phyloP scores from a whole-genome alignment of 1,284 basidiomycete genomes.

The Cerioporus squamosus region DNA sequence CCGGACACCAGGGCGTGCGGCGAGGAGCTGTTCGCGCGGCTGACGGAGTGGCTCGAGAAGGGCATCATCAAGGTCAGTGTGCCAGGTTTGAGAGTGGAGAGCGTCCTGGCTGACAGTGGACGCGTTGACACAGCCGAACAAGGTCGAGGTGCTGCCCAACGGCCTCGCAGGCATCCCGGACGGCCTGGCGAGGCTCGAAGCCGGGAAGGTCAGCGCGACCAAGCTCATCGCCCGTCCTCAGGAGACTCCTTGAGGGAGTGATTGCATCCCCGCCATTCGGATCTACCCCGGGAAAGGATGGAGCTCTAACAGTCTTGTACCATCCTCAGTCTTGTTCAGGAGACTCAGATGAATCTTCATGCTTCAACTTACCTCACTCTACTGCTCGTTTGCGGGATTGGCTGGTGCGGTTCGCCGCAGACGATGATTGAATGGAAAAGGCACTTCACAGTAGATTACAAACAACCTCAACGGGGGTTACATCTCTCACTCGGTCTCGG shows the following conservation, averaged over 20 bases:
- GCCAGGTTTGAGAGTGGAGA: not conserved
- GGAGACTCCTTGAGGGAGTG: slow-evolving; percentile 32
- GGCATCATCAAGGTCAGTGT: slow-evolving; percentile 10
- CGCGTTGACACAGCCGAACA: slow-evolving; percentile 29
- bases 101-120: no score
- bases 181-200: slow-evolving; percentile 29
- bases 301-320: no score
- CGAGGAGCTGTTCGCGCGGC: slow-evolving; percentile 1
- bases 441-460: no score
- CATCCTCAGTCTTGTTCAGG: no score
- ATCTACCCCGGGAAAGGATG: no score
- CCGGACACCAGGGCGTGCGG: not conserved
- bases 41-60: slow-evolving; percentile 11
- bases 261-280: no score
- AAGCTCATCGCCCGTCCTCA: slow-evolving; percentile 36
- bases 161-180: slow-evolving; percentile 33
- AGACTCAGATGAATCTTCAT: no score
- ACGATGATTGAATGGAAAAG: no score
- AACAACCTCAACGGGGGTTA: no score
- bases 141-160: slow-evolving; percentile 31
- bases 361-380: no score
- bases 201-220: slow-evolving; percentile 29
- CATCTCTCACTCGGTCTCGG: slow-evolving; percentile 37
- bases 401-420: no score
- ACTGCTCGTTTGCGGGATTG: no score